Conservation (phyloP, 768 basidiomycete genomes). For the Leucogyrophana mollusca region DNA sequence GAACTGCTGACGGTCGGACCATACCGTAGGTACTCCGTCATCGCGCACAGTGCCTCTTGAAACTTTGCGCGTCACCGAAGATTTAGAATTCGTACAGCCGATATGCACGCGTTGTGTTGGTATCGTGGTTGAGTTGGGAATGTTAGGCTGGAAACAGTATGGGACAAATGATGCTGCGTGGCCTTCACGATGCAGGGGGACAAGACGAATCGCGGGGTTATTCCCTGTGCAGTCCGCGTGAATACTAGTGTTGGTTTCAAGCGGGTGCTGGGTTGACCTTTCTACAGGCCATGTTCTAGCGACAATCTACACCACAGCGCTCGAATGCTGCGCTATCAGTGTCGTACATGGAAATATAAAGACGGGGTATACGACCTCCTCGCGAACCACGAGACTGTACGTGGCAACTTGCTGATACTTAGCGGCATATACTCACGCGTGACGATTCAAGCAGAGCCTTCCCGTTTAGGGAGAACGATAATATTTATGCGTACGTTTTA, state of each 20-base stretch:
- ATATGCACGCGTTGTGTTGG: too few relatives aligned
- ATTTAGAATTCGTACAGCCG: too few relatives aligned
- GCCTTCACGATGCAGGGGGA: constrained; percentile 93
- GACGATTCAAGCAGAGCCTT: constrained; percentile 44
- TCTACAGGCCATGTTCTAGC: constrained; percentile 57
- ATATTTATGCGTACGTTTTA: constrained; percentile 41
- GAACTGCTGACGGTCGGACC: too few relatives aligned
- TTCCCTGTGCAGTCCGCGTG: constrained; percentile 77
- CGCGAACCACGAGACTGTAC: constrained; percentile 64
- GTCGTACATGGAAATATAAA: constrained; percentile 90
- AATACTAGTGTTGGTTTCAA: constrained; percentile 14
- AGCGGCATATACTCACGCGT: neutral
- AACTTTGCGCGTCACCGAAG: too few relatives aligned
- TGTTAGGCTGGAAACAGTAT: too few relatives aligned
- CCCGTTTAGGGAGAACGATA: constrained; percentile 54
- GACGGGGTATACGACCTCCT: constrained; percentile 90
- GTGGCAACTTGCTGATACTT: constrained; percentile 18
- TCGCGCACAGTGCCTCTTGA: too few relatives aligned
- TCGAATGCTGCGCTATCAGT: constrained; percentile 49
- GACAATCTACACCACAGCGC: constrained; percentile 36
- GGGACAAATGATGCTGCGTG: constrained; percentile 90
- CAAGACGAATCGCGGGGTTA: constrained; percentile 73
- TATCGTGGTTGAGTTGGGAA: too few relatives aligned
- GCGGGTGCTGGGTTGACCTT: neutral
- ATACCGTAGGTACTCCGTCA: too few relatives aligned